phyloP scores from a whole-genome alignment of 495 filamentous ascomycete genomes.

The Trichoderma virens region DNA sequence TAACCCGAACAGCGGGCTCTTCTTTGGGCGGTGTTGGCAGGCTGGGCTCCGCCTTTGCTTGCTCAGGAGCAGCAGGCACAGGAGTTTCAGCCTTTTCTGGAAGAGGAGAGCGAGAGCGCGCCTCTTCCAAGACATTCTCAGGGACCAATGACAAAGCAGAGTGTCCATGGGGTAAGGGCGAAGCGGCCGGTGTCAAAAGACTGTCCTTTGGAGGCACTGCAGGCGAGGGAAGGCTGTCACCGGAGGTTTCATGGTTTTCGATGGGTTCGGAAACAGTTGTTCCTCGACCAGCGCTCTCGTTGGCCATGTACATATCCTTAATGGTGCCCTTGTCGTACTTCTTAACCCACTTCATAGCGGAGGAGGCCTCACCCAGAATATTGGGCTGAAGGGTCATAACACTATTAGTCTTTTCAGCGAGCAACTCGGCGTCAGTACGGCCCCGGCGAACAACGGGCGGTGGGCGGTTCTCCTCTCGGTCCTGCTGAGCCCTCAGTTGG shows the following conservation, averaged over 20 bases:
- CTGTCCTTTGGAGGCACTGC: not conserved
- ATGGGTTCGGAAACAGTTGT: constrained; percentile 23
- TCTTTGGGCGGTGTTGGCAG: constrained; percentile 10
- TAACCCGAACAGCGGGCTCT: constrained; percentile 10
- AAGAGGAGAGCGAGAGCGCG: not conserved
- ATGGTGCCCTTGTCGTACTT: constrained; percentile 82
- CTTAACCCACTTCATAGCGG: constrained; percentile 93
- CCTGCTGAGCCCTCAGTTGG: constrained; percentile 57
- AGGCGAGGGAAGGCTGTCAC: constrained; percentile 16
- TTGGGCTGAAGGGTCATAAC: constrained; percentile 82
- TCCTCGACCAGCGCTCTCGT: constrained; percentile 62
- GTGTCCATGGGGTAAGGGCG: not conserved
- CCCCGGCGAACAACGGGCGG: constrained; percentile 30
- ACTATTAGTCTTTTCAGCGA: constrained; percentile 76
- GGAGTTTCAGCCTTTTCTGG: not conserved
- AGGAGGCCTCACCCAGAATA: constrained; percentile 78
- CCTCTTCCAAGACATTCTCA: not conserved
- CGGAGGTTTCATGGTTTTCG: constrained; percentile 19
- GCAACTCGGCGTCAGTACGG: constrained; percentile 44
- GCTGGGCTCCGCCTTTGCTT: not conserved
- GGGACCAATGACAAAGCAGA: not conserved
- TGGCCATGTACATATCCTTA: constrained; percentile 69
- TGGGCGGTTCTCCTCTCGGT: constrained; percentile 44
- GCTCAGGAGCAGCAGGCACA: not conserved
- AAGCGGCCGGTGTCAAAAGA: not conserved